Evolutionary conservation across 2,329 filamentous ascomycete genomes (phyloP).

Genomic region (Metarhizium brunneum): DNA sequence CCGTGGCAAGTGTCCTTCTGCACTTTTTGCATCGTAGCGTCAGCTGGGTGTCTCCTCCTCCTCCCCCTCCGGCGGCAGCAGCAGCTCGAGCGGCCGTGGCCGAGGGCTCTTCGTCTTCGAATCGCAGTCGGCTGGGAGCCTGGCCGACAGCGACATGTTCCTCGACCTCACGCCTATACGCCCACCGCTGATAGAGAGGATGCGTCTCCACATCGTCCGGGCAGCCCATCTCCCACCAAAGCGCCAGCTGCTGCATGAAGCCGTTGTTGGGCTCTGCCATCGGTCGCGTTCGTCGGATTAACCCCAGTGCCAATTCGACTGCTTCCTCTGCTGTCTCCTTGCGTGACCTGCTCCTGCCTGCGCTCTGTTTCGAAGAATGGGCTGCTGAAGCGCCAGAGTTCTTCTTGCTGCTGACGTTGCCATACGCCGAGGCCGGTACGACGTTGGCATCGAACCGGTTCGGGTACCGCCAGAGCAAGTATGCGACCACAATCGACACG

Average conservation of each 20-base stretch:
- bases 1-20: conserved; percentile 52
- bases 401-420: conserved; percentile 6
- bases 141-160: conserved; percentile 60
- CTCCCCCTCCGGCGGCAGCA: too few species aligned
- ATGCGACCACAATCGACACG: conserved; percentile 74
- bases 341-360: conserved; percentile 12
- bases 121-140: conserved; percentile 74
- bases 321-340: conserved; percentile 35
- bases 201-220: conserved; percentile 56
- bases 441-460: conserved; percentile 37
- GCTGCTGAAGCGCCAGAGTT: neutral
- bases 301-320: conserved; percentile 52
- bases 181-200: conserved; percentile 69
- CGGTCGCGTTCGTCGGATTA: conserved; percentile 60
- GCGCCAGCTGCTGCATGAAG: conserved; percentile 79
- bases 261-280: conserved; percentile 84
- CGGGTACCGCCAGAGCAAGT: conserved; percentile 63
- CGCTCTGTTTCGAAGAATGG: neutral
- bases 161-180: conserved; percentile 45
- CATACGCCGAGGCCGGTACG: conserved; percentile 16
- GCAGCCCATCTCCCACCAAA: conserved; percentile 84
- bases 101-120: conserved; percentile 59
- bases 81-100: neutral
- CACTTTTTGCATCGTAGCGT: conserved; percentile 81
- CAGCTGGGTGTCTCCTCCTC: conserved; percentile 9